Evolutionary conservation across 208 protist genomes (phyloP).

Genomic region (Crithidia thermophila): DNA sequence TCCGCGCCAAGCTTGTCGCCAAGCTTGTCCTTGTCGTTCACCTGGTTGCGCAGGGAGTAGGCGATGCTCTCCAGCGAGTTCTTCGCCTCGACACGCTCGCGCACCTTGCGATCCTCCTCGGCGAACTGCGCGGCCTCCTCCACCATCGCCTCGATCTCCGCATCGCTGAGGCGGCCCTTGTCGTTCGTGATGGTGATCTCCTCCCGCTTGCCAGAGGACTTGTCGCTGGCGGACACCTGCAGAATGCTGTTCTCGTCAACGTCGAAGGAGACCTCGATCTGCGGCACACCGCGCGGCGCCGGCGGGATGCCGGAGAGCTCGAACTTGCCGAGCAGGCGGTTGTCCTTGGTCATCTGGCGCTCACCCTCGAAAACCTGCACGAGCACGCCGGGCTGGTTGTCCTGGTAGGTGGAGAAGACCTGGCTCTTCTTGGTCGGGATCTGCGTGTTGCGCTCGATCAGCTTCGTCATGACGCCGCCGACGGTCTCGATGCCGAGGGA

Average conservation of each 20-base stretch:
- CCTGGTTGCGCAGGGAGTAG: slow-evolving; percentile 95
- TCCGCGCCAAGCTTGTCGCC: slow-evolving; percentile 91
- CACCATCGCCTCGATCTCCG: slow-evolving; percentile 97
- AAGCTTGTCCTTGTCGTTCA: slow-evolving; percentile 95
- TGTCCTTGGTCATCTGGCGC: slow-evolving; percentile 88
- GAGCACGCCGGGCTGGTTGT: slow-evolving; percentile 92
- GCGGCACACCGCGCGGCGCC: slow-evolving; percentile 93
- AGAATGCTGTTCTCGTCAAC: slow-evolving; percentile 98
- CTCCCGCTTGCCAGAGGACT: slow-evolving; percentile 94
- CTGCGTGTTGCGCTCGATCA: slow-evolving; percentile 88
- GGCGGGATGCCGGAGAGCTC: slow-evolving; percentile 96
- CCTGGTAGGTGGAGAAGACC: slow-evolving; percentile 86
- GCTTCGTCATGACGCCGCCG: slow-evolving; percentile 95
- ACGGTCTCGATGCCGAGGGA: slow-evolving; percentile 94
- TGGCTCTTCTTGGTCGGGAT: slow-evolving; percentile 87
- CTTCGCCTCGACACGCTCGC: slow-evolving; percentile 91
- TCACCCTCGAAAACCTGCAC: slow-evolving; percentile 96
- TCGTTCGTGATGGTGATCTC: slow-evolving; percentile 99
- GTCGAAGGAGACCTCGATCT: slow-evolving; percentile 98
- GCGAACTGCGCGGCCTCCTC: slow-evolving; percentile 91
- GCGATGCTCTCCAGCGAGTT: slow-evolving; percentile 95
- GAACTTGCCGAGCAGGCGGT: slow-evolving; percentile 95
- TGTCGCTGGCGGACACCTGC: slow-evolving; percentile 96
- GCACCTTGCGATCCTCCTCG: slow-evolving; percentile 88
- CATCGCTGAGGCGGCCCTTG: slow-evolving; percentile 93